Percentiles rank a stretch among this genome's conserved stretches.
Evolutionary conservation across 805 yeast genomes (phyloP).

Genomic region (Saturnispora galanensis): DNA sequence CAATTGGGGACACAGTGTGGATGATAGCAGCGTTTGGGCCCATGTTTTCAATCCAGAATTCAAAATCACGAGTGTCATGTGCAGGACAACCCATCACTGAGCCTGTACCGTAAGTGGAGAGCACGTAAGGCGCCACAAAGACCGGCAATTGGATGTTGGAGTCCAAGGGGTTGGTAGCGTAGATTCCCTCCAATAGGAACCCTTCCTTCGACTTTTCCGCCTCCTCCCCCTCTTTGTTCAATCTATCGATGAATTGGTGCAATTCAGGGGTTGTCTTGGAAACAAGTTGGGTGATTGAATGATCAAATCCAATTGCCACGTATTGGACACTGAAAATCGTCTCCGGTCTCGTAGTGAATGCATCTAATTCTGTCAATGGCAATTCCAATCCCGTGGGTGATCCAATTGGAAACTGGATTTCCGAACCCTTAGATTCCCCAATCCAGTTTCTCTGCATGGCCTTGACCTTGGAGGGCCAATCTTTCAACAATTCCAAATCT

Average conservation of each 20-base stretch:
- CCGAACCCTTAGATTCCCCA: conserved; percentile 77
- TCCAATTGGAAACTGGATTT: conserved; percentile 40
- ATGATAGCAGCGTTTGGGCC: conserved; percentile 32
- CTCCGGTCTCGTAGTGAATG: conserved; percentile 86
- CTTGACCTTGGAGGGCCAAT: conserved; percentile 88
- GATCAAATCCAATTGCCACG: conserved; percentile 66
- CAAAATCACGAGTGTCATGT: conserved; percentile 77
- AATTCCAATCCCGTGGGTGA: conserved; percentile 11
- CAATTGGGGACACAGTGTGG: conserved; percentile 36
- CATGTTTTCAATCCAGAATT: conserved; percentile 63
- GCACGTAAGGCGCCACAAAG: conserved; percentile 84
- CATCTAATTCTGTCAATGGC: conserved; percentile 28
- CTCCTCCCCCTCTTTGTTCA: conserved; percentile 31
- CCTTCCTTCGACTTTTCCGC: conserved; percentile 45
- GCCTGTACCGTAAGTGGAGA: conserved; percentile 77
- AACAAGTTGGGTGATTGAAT: conserved; percentile 42
- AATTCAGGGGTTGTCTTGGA: conserved; percentile 34
- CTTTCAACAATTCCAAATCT: conserved; percentile 50
- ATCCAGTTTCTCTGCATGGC: conserved; percentile 93
- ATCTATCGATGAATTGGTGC: conserved; percentile 33
- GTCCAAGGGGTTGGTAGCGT: conserved; percentile 52
- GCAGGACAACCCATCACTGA: conserved; percentile 99
- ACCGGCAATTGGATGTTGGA: conserved; percentile 48
- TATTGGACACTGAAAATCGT: conserved; percentile 78
- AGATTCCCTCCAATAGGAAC: conserved; percentile 34